Base-by-base conservation (phyloP, 805 yeast genomes). In the Priceomyces melissophilus region DNA sequence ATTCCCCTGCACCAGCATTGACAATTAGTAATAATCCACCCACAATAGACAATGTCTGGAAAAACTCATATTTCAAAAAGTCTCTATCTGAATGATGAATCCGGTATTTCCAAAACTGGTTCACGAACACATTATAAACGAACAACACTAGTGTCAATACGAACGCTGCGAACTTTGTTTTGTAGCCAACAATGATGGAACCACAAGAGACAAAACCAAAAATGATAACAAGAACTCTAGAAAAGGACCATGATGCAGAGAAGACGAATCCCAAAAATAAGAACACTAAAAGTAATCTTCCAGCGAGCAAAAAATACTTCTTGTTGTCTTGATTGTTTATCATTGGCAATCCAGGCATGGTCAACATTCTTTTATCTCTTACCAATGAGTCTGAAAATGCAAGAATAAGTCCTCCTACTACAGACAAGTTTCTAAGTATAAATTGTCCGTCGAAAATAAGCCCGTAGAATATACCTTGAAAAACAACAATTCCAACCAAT, bases 1-100 rank as follows among this genome's bases (percentile, higher is more conserved):
- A 74, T 53, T 86, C 90, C 38, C 99, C 99, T 25, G 98, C 98
- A 47, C 99, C 99, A 3, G 96, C 87, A 67, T 86, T 88, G 44
- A 87, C 96, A 46, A 93, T 87, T 50, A 93, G 71, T 46, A 91
- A 68, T 47, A 91, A 77, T 1, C 98, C 99, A 43, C 99, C 99
- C 38, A 91, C 90, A 60, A 91, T 91, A 43, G 95, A 84, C 59
- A 91, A 73, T 30, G 96, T 88, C 70, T 93, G 99, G 76, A 85
- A 91, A 63, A 86, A 87, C 65, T 90, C 98, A 63, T 90, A 93
- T 64, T 86, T 86, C 61, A 88, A 68, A 64, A 81, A 86, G 66
- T 91, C 99, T 57, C 96, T 81, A 64, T 82, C 79, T 27, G 91
- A 79, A 54, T 84, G 87, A 46, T 75, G 76, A 38, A 76, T 59